Percentiles rank a stretch among this genome's conserved stretches.
Evolutionary conservation across 2,329 filamentous ascomycete species (phyloP).

Genomic region (Trichoderma sp.): DNA sequence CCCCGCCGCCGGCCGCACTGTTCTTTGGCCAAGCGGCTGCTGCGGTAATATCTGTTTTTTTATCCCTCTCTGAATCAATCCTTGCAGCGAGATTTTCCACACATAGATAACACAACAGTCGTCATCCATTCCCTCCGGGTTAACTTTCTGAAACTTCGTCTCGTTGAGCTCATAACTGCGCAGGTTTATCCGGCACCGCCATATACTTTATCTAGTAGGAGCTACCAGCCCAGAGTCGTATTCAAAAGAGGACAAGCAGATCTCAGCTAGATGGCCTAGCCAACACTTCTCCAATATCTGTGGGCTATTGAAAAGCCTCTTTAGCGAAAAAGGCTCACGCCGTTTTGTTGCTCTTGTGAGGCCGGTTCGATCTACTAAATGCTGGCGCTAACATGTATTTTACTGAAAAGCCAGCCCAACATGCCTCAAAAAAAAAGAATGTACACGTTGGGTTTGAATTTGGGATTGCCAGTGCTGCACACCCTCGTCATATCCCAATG

Average conservation of each 20-base stretch:
- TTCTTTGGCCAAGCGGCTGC: conserved; percentile 5
- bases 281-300: neutral
- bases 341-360: neutral
- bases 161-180: neutral
- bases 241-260: neutral
- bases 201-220: neutral
- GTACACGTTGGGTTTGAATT: neutral
- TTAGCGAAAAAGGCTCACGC: neutral
- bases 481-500: neutral
- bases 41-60: conserved; percentile 6
- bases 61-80: neutral
- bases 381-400: neutral
- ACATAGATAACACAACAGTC: neutral
- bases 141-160: neutral
- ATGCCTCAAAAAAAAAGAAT: neutral
- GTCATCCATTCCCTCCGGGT: neutral
- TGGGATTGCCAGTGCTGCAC: neutral
- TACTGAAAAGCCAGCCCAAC: neutral
- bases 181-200: neutral
- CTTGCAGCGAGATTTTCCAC: conserved; percentile 5
- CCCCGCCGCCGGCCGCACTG: conserved; percentile 15
- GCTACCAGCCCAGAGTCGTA: neutral
- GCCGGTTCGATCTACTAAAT: neutral
- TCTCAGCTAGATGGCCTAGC: neutral
- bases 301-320: neutral